Conservation (phyloP, 208 protist species). For the Leishmania amazonensis region DNA sequence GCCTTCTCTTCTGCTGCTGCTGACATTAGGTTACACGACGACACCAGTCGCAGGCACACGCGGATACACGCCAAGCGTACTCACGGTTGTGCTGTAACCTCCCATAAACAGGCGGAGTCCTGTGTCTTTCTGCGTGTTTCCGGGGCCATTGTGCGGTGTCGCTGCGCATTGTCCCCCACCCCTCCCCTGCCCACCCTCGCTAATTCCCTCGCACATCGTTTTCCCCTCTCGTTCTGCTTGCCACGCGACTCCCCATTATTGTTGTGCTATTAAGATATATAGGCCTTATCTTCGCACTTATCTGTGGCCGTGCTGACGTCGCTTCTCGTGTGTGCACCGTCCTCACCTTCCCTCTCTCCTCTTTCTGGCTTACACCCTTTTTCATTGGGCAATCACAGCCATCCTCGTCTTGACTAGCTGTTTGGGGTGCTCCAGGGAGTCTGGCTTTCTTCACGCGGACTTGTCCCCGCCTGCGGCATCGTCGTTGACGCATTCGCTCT, state of each 20-base stretch:
- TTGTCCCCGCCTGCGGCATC: neutral
- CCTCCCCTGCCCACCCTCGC: neutral
- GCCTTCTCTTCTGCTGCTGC: neutral
- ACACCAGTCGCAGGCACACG: neutral
- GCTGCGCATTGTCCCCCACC: neutral
- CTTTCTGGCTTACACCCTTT: neutral
- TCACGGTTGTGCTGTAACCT: neutral
- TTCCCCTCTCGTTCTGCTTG: neutral
- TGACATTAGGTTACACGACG: neutral
- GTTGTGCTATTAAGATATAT: neutral
- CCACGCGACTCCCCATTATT: neutral
- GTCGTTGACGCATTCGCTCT: neutral
- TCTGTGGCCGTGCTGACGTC: neutral
- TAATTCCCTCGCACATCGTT: neutral
- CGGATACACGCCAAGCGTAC: neutral
- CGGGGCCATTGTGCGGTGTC: neutral
- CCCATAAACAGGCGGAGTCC: neutral
- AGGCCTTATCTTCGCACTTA: neutral
- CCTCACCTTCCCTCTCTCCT: neutral
- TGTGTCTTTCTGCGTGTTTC: constrained; percentile 3
- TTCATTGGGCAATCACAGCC: neutral
- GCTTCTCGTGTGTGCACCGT: neutral
- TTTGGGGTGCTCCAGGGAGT: neutral
- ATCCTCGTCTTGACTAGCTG: neutral
- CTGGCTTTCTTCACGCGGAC: neutral